Base-by-base conservation (phyloP, 805 yeast species). In the Metschnikowia orientalis region DNA sequence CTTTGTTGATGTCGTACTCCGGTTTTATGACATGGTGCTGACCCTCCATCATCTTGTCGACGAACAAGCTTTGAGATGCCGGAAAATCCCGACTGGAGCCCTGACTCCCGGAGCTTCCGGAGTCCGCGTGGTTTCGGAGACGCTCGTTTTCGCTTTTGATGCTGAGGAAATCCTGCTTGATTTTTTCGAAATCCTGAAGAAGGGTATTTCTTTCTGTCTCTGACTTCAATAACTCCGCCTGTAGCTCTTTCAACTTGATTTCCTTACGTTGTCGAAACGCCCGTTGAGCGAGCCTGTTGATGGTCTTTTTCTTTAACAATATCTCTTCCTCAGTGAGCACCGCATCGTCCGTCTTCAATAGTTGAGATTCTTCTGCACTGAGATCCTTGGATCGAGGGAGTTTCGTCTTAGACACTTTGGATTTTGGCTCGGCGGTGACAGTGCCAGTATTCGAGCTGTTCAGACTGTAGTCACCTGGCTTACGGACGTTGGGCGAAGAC, bases 191-290 rank as follows among this genome's bases (percentile, higher is more conserved):
- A 44, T 77, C 73, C 24, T 63, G 64, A 28, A 57, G 37, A 18
- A 81, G 53, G 24, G 53, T 54, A 29, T 63, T 67, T 34, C 73
- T 71, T 41, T 77, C 77, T 22, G 51, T 59, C 51, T 81, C 90
- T 25, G 82, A 72, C 37, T 69, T 64, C 11, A 62, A 58, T 40
- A 86, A 59, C 52, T 77, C 77, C 3, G 58, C 58, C 44, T 81
- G 80, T 26, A 86, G 63, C 45, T 81, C 88, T 51, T 79, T 80
- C 40, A 82, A 57, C 46, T 73, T 77, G 31, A 75, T 74, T 54
- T 83, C 92, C 54, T 81, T 83, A 30, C 94, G 74, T 56, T 84
- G 89, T 40, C 95, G 65, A 57, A 83, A 86, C 2, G 95, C 95
- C 45, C 88, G 67, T 59, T 86, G 95, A 1, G 95, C 95, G 8